Base-by-base conservation (phyloP, 2,329 filamentous ascomycete species). In the Exophiala sp. region DNA sequence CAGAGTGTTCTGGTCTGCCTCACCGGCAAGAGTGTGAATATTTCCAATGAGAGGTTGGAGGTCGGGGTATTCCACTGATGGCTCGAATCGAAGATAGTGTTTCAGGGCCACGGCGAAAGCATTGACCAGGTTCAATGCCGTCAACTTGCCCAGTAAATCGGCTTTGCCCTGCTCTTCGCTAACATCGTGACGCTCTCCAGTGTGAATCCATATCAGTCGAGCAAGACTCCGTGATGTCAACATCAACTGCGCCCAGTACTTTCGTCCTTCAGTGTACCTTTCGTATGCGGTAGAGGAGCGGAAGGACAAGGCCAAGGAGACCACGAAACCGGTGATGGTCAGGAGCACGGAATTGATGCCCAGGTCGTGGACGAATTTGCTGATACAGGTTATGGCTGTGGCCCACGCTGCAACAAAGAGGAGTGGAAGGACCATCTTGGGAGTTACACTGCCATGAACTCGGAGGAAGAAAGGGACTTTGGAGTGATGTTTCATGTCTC, bases 21-120 rank as follows among this genome's bases (percentile, higher is more conserved):
- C 73, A 55, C 77, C 83, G 56, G 89, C 87, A 64, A 90, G 89
- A 0, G 88, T 91, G 60, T 89, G 81, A 29, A 95, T 78, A 65
- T 91, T 85, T 12, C 80, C 79, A 29, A 91, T 79, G 11, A 91
- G 76, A 16, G 85, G 81, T 35, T 81, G 73, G 4, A 95, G 76
- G 65, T 94, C 89, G 1, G 85, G 80, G 68, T 94, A 92, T 49
- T 86, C 81, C 33, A 85, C 83, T 63, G 88, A 89, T 1, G 89
- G 89, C 68, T 95, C 89, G 68, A 92, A 92, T 32, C 89, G 87
- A 32, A 95, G 80, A 64, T 84, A 86, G 72, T 94, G 89, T 73
- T 92, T 92, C 55, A 95, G 76, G 1, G 89, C 74, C 14, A 88
- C 77, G n/a, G 88, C 80, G 63, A 88, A 94, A 2, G 88, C 87